phyloP scores from a whole-genome alignment of 2,329 filamentous ascomycete genomes.

The Exophiala dermatitidis region DNA sequence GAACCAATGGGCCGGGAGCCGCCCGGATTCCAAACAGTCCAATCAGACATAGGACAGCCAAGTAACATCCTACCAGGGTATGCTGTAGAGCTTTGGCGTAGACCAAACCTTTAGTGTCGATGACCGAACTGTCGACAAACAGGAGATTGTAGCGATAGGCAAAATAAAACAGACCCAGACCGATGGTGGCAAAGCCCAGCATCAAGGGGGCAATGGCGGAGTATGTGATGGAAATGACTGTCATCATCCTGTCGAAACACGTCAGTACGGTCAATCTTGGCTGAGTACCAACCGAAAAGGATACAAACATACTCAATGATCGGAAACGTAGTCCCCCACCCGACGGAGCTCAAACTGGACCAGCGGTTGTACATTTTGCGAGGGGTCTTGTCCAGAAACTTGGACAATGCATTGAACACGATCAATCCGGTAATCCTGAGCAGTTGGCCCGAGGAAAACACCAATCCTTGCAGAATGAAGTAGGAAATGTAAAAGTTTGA shows the following conservation, averaged over 20 bases:
- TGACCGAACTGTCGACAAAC: slow-evolving; percentile 71
- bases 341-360: slow-evolving; percentile 63
- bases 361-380: slow-evolving; percentile 73
- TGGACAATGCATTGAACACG: slow-evolving; percentile 66
- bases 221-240: slow-evolving; percentile 64
- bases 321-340: slow-evolving; percentile 78
- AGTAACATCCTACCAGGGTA: slow-evolving; percentile 73
- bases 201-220: slow-evolving; percentile 80
- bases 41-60: slow-evolving; percentile 74
- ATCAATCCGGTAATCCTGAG: slow-evolving; percentile 68
- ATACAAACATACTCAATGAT: slow-evolving; percentile 64
- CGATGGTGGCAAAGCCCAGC: slow-evolving; percentile 70
- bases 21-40: slow-evolving; percentile 70
- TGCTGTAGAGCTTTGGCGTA: slow-evolving; percentile 86
- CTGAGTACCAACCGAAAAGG: no score
- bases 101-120: slow-evolving; percentile 81
- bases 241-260: slow-evolving; percentile 12
- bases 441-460: slow-evolving; percentile 65
- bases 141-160: slow-evolving; percentile 87
- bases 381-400: slow-evolving; percentile 67
- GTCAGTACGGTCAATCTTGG: no score
- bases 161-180: slow-evolving; percentile 73
- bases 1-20: slow-evolving; percentile 57
- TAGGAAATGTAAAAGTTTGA: slow-evolving; percentile 96
- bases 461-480: slow-evolving; percentile 85